Conservation (phyloP, 352 stramenopile genomes). For the Phytophthora brassicae region DNA sequence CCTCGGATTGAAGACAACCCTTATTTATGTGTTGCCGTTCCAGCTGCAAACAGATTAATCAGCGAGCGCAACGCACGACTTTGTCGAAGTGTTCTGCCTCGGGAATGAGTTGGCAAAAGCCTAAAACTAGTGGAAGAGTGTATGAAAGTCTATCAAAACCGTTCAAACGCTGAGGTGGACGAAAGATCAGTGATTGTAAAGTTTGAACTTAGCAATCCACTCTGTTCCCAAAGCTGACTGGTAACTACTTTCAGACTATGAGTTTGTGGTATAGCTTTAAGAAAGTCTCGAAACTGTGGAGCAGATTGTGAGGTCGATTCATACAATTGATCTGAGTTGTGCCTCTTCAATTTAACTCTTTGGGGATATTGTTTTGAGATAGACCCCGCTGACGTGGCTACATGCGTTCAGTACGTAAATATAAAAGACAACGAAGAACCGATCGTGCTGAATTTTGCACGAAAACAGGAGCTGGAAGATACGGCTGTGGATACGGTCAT, state of each 20-base stretch:
- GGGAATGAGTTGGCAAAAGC: neutral
- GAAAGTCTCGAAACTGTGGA: neutral
- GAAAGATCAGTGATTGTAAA: neutral
- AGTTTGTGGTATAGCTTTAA: neutral
- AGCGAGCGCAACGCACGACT: neutral
- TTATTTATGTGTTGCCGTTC: neutral
- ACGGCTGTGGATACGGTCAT: neutral
- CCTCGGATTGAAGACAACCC: neutral
- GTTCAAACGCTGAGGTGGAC: neutral
- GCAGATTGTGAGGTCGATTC: neutral
- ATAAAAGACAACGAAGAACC: neutral
- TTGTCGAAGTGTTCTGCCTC: neutral
- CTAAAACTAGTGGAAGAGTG: neutral
- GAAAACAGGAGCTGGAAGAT: neutral
- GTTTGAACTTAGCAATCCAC: neutral
- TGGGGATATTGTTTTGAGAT: neutral
- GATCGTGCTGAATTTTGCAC: neutral
- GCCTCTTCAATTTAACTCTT: neutral
- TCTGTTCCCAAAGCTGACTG: too few species aligned
- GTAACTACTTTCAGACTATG: neutral
- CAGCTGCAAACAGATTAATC: neutral
- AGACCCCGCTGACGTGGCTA: too few species aligned
- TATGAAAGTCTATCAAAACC: neutral
- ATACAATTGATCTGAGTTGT: neutral
- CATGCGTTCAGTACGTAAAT: neutral